Conservation (phyloP, 1,284 basidiomycete species). For the Sporisorium exsertum region DNA sequence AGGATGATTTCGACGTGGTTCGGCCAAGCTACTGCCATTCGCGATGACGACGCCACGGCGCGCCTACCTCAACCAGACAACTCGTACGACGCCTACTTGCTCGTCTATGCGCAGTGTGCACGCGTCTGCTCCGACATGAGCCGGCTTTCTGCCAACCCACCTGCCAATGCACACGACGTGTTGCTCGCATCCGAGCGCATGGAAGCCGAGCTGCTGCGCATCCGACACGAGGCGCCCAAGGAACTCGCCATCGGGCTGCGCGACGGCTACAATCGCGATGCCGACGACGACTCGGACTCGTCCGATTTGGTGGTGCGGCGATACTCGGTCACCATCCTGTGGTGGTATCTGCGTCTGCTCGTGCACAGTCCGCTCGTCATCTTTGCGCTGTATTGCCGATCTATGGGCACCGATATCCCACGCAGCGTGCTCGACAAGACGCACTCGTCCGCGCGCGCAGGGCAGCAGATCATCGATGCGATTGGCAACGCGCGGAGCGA, state of each 20-base stretch:
- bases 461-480: constrained; percentile 43
- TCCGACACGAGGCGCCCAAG: constrained; percentile 38
- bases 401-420: constrained; percentile 39
- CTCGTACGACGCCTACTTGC: constrained; percentile 44
- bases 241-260: constrained; percentile 33
- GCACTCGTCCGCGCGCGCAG: constrained; percentile 35
- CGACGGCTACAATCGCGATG: constrained; percentile 31
- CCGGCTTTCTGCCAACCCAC: constrained; percentile 45
- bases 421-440: constrained; percentile 39
- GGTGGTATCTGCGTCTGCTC: constrained; percentile 51
- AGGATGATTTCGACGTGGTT: constrained; percentile 51
- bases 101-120: constrained; percentile 38
- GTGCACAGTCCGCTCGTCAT: constrained; percentile 45
- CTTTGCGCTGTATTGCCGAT: constrained; percentile 50
- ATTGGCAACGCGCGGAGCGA: constrained; percentile 40
- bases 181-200: constrained; percentile 40
- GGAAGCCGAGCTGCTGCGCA: constrained; percentile 44
- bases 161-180: constrained; percentile 42
- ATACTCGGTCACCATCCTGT: constrained; percentile 41
- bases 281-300: constrained; percentile 41
- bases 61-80: constrained; percentile 39
- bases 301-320: constrained; percentile 47
- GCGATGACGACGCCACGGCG: constrained; percentile 46
- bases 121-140: constrained; percentile 42
- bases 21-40: constrained; percentile 43